phyloP scores from a whole-genome alignment of 2,329 filamentous ascomycete genomes.

The Pseudogymnoascus sp. region DNA sequence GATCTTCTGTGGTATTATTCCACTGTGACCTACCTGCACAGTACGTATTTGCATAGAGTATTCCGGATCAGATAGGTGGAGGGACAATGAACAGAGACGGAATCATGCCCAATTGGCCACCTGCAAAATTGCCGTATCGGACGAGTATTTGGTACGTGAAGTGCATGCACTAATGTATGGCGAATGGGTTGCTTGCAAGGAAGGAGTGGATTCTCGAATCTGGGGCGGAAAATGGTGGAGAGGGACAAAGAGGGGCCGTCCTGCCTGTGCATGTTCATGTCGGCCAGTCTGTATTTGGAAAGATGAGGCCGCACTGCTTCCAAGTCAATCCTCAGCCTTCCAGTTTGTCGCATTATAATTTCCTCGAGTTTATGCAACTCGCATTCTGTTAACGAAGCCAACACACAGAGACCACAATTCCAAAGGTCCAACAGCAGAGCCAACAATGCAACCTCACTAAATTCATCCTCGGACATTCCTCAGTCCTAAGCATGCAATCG shows the following conservation, averaged over 20 bases:
- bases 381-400: neutral
- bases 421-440: neutral
- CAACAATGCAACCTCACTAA: neutral
- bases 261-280: neutral
- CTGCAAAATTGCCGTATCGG: neutral
- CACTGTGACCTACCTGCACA: neutral
- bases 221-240: neutral
- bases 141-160: neutral
- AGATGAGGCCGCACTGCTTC: constrained; percentile 6
- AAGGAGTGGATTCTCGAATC: neutral
- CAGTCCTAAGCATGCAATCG: neutral
- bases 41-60: neutral
- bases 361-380: neutral
- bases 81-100: neutral
- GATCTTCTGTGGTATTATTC: neutral
- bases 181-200: neutral
- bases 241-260: neutral
- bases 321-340: neutral
- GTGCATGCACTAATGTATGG: neutral
- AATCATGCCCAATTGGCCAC: neutral
- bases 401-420: neutral
- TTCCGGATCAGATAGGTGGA: neutral
- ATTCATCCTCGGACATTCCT: neutral
- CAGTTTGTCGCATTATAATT: neutral
- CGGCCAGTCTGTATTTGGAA: constrained; percentile 3